Evolutionary conservation across 2,329 filamentous ascomycete species (phyloP).

Genomic region (Dothidotthia symphoricarpi): DNA sequence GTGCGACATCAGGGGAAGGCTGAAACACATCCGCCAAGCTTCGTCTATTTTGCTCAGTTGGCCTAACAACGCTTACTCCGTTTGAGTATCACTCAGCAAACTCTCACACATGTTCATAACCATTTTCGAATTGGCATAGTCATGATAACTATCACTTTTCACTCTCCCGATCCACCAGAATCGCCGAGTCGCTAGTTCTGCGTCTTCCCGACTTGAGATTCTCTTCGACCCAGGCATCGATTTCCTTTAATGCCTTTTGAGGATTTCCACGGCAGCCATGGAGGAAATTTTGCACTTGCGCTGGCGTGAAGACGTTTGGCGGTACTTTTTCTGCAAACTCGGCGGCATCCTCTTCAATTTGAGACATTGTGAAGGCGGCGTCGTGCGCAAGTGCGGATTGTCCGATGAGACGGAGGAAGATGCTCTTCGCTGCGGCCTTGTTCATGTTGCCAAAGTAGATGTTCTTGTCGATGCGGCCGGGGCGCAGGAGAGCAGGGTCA

Average conservation of each 20-base stretch:
- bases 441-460: slow-evolving; percentile 60
- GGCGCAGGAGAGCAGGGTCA: slow-evolving; percentile 70
- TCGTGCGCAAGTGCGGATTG: slow-evolving; percentile 21
- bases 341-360: slow-evolving; percentile 23
- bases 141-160: too few relatives aligned
- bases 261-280: slow-evolving; percentile 30
- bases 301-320: slow-evolving; percentile 28
- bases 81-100: too few relatives aligned
- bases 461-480: slow-evolving; percentile 73
- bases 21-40: too few relatives aligned
- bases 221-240: slow-evolving; percentile 22
- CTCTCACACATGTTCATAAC: too few relatives aligned
- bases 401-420: slow-evolving; percentile 35
- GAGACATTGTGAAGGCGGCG: slow-evolving; percentile 14
- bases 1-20: too few relatives aligned
- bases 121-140: too few relatives aligned
- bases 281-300: slow-evolving; percentile 35
- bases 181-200: too few relatives aligned
- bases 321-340: slow-evolving; percentile 31
- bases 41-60: too few relatives aligned
- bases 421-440: slow-evolving; percentile 18
- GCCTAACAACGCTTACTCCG: too few relatives aligned
- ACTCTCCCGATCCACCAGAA: too few relatives aligned
- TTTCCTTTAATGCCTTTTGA: slow-evolving; percentile 15
- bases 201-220: slow-evolving; percentile 1